Percentiles rank a stretch among this genome's conserved stretches.
Evolutionary conservation across 768 basidiomycete species (phyloP).

Genomic region (Boletus rubroflammeus): DNA sequence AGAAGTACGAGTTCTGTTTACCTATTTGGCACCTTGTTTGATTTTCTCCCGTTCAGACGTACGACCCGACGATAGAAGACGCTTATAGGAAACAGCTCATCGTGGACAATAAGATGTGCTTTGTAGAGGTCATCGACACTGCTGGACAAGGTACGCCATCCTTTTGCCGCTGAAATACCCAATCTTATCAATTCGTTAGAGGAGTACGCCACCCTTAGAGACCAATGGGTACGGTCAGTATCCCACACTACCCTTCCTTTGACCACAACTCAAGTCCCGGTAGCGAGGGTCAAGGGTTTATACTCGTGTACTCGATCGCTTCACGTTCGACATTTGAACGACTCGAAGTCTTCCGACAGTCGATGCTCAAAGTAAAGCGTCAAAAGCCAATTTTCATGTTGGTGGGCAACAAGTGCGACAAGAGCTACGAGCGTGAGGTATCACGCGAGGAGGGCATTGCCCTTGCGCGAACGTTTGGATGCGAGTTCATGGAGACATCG

Average conservation of each 20-base stretch:
- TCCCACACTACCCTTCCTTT: neutral
- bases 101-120: constrained; percentile 93
- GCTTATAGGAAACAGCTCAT: constrained; percentile 94
- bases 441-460: constrained; percentile 84
- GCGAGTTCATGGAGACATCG: constrained; percentile 95
- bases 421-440: constrained; percentile 87
- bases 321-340: constrained; percentile 91
- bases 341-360: constrained; percentile 85
- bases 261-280: constrained; percentile 7
- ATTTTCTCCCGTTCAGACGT: constrained; percentile 54
- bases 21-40: constrained; percentile 6
- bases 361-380: constrained; percentile 86
- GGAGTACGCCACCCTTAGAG: constrained; percentile 94
- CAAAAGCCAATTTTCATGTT: constrained; percentile 86
- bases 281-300: constrained; percentile 97
- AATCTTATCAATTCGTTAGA: constrained; percentile 48
- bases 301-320: constrained; percentile 94
- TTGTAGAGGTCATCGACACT: constrained; percentile 95
- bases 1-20: constrained; percentile 48
- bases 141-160: constrained; percentile 83
- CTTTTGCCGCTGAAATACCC: constrained; percentile 2
- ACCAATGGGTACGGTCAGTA: constrained; percentile 95
- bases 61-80: constrained; percentile 98
- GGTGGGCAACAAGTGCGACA: constrained; percentile 95
- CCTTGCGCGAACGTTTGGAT: constrained; percentile 80